Evolutionary conservation across 2,329 filamentous ascomycete genomes (phyloP), one percentile per base, ranked within the genome.

Genomic region (Claviceps arundinis): DNA sequence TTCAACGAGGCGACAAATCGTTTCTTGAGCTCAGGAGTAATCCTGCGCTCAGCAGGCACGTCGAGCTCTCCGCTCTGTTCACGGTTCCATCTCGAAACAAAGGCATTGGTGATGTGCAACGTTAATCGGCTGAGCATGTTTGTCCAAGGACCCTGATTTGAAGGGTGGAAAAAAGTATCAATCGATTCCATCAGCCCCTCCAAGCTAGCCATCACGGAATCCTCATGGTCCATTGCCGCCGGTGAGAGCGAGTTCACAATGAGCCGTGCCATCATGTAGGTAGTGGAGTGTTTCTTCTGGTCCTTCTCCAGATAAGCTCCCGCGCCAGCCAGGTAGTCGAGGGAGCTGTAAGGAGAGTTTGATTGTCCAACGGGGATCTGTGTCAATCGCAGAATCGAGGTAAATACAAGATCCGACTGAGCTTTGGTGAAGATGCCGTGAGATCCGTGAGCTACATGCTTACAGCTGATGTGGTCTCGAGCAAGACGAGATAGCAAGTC

Each of bases 81-180:
- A 50, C 91, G 82, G 64, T 98, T 97, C 90, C 90, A 98, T 50
- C 93, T 84, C 70, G 95, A 93, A 44, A 98, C 88, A 66, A 98
- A 98, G 61, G 95, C 90, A 65, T 98, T 93, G 2, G 90, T 85
- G 5, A 98, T 75, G 67, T 95, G 95, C 65, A 90, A 90, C 5
- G 93, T 87, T 51, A 98, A 75, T 67, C 97, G 91, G 3, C 89
- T 85, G 44, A 98, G 73, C 57, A 91, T 86, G 61, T 82, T 89
- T 1, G 91, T 95, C 93, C 93, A 98, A 14, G 74, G 74, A 14
- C 93, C 93, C 50, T 91, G 87, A 66, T 98, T 98, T 2, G 93
- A 98, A 2, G 93, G 93, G 62, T 98, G 93, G 74, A 96, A 98
- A 68, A 98, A 98, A 0, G 93, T 98, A 67, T 98, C 93, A 47